Evolutionary conservation across 306 rosid species (phyloP).

Genomic region (Astragalus membranaceus): DNA sequence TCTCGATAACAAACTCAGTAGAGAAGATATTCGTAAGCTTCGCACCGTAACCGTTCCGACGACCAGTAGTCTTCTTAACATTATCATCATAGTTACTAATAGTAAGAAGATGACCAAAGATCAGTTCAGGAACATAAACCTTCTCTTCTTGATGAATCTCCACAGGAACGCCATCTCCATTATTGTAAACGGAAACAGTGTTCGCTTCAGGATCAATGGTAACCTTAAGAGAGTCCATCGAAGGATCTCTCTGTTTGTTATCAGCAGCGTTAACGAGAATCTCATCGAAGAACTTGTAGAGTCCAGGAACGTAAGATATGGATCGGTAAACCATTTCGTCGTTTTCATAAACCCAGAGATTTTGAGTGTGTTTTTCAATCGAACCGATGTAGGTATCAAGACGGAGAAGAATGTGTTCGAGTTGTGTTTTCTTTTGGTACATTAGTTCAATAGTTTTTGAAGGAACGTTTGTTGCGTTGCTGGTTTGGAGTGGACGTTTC

Average conservation of each 20-base stretch:
- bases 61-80: slow-evolving; percentile 87
- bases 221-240: too few species aligned
- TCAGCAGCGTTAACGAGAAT: too few species aligned
- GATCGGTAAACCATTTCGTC: slow-evolving; percentile 64
- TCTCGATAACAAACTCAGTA: too few species aligned
- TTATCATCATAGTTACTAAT: slow-evolving; percentile 87
- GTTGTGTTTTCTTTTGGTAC: too few species aligned
- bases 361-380: slow-evolving; percentile 79
- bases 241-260: too few species aligned
- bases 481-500: too few species aligned
- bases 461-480: too few species aligned
- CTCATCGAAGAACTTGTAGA: slow-evolving; percentile 96
- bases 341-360: slow-evolving; percentile 73
- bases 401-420: too few species aligned
- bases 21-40: too few species aligned
- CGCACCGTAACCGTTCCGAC: slow-evolving; percentile 78
- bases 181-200: slow-evolving; percentile 52
- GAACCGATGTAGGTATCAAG: slow-evolving; percentile 95
- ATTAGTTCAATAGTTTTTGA: too few species aligned
- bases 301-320: slow-evolving; percentile 76
- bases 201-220: slow-evolving; percentile 51
- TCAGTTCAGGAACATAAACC: slow-evolving; percentile 89
- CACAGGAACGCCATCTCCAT: slow-evolving; percentile 86
- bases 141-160: slow-evolving; percentile 93
- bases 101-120: slow-evolving; percentile 79